These are phyloP conservation scores for Colletotrichum sp. DNA, from an alignment of 2,329 filamentous ascomycete species.

Conservation along the genomic window DNA sequence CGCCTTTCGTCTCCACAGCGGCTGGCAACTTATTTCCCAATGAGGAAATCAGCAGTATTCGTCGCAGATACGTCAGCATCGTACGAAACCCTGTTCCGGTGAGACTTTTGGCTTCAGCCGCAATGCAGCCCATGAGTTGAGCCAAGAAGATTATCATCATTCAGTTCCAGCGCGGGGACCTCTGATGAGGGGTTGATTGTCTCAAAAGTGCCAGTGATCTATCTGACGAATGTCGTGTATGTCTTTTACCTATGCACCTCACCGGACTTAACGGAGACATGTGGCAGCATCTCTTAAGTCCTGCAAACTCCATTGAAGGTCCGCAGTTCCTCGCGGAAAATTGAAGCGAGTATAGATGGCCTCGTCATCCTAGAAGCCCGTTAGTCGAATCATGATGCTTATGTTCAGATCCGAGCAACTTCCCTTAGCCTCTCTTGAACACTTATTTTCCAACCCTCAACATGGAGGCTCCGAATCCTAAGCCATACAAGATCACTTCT, in stretches of 20 bases:
- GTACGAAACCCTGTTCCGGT: accelerated
- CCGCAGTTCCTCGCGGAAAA: neutral
- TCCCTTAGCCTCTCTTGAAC: neutral
- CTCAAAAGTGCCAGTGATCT: neutral
- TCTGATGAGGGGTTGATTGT: neutral
- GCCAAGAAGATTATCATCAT: neutral
- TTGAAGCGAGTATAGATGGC: neutral
- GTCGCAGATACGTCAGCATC: neutral
- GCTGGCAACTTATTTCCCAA: neutral
- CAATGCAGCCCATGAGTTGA: neutral
- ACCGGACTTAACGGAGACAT: neutral
- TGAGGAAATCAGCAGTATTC: neutral
- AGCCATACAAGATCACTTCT: neutral
- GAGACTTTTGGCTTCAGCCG: accelerated
- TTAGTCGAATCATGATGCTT: accelerated
- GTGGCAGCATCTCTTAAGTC: neutral
- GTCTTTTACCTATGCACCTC: neutral
- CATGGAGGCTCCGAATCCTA: neutral
- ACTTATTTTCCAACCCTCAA: accelerated
- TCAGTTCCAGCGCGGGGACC: neutral
- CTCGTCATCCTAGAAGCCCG: neutral
- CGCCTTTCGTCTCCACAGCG: neutral
- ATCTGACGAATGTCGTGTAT: neutral
- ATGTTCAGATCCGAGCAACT: neutral
- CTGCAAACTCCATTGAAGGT: neutral